Evolutionary conservation across 108 stramenopile genomes (phyloP).

Genomic region (Pseudonitzschia delicatissima): DNA sequence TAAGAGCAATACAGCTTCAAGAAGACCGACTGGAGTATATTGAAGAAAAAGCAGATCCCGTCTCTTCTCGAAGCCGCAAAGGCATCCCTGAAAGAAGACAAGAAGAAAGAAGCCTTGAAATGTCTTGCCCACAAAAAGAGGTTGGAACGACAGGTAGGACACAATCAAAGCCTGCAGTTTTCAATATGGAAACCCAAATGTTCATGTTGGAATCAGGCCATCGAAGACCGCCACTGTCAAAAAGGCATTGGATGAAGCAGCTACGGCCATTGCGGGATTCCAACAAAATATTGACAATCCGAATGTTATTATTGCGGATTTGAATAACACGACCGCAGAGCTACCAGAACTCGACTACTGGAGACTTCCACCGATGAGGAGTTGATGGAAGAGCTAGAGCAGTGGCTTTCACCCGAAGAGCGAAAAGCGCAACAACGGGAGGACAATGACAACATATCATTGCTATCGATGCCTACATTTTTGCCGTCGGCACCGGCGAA

Average conservation of each 20-base stretch:
- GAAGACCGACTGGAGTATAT: constrained; percentile 27
- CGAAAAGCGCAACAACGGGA: not conserved
- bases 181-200: constrained; percentile 49
- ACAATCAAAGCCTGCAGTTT: constrained; percentile 34
- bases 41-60: constrained; percentile 25
- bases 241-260: constrained; percentile 30
- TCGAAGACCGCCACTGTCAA: constrained; percentile 37
- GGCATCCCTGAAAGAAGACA: constrained; percentile 5
- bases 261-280: constrained; percentile 23
- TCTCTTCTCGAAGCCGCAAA: constrained; percentile 21
- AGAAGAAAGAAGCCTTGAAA: constrained; percentile 26
- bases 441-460: constrained; percentile 20
- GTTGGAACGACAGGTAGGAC: constrained; percentile 25
- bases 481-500: constrained; percentile 2
- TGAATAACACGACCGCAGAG: constrained; percentile 11
- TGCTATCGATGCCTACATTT: constrained; percentile 21
- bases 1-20: constrained; percentile 19
- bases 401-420: constrained; percentile 18
- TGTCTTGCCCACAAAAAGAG: constrained; percentile 29
- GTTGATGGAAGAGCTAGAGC: constrained; percentile 28
- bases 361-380: constrained; percentile 19
- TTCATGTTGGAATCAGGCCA: constrained; percentile 38
- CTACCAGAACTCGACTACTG: constrained; percentile 9
- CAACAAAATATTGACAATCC: constrained; percentile 18
- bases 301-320: constrained; percentile 1